Percentiles rank a stretch among this genome's conserved stretches.
Evolutionary conservation across 2,329 filamentous ascomycete genomes (phyloP).

Genomic region (Penicillium digitatum): DNA sequence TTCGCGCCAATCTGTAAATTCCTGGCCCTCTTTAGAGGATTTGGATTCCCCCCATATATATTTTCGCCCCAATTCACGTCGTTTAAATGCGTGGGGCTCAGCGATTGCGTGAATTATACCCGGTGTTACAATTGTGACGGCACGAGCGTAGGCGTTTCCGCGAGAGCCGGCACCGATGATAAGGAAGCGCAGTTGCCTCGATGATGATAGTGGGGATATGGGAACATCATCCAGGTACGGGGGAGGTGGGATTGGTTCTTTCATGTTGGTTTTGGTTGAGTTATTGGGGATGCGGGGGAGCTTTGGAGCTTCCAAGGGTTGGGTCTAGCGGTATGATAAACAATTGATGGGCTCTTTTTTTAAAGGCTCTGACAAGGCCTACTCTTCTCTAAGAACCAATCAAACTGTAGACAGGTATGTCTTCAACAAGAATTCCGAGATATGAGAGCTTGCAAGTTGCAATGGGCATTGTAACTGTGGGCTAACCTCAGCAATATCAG

Average conservation of each 20-base stretch:
- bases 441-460: neutral
- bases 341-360: no score
- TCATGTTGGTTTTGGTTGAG: conserved; percentile 13
- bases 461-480: neutral
- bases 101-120: conserved; percentile 73
- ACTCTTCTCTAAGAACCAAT: neutral
- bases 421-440: neutral
- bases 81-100: conserved; percentile 75
- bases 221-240: neutral
- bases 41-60: conserved; percentile 64
- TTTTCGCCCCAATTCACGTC: conserved; percentile 62
- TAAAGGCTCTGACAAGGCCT: neutral
- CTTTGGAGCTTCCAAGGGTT: neutral
- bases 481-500: conserved; percentile 7
- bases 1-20: conserved; percentile 69
- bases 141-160: conserved; percentile 68
- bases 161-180: conserved; percentile 80
- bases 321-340: neutral
- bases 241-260: conserved; percentile 17
- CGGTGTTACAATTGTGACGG: conserved; percentile 60
- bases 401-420: neutral
- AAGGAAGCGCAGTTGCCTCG: conserved; percentile 58
- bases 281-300: neutral
- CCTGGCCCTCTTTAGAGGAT: conserved; percentile 56
- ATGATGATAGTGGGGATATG: neutral